These are phyloP conservation scores for Tothia fuscella DNA, from an alignment of 2,329 filamentous ascomycete genomes.

Conservation along the genomic window DNA sequence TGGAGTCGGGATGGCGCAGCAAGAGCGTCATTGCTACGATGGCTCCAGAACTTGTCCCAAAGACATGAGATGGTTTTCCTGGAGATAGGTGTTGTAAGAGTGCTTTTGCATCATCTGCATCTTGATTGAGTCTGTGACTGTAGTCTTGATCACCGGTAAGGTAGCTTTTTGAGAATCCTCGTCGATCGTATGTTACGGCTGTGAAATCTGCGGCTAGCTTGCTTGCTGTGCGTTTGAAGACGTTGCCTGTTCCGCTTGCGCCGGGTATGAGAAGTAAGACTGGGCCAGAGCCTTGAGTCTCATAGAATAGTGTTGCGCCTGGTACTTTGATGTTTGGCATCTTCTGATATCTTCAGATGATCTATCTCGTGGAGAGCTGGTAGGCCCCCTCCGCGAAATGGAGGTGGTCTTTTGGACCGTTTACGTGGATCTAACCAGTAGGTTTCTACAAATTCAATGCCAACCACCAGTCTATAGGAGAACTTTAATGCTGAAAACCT, in stretches of 20 bases:
- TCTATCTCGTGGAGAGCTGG: no score
- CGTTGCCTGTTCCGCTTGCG: constrained; percentile 18
- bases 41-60: constrained; percentile 15
- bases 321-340: constrained; percentile 16
- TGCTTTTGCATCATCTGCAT: constrained; percentile 20
- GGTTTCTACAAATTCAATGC: no score
- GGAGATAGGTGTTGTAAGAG: constrained; percentile 13
- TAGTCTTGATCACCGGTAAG: constrained; percentile 18
- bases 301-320: constrained; percentile 20
- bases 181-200: constrained; percentile 21
- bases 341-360: not conserved
- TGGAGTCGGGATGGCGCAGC: constrained; percentile 4
- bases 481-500: no score
- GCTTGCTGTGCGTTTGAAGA: constrained; percentile 17
- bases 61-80: constrained; percentile 10
- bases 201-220: constrained; percentile 18
- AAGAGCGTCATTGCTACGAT: constrained; percentile 13
- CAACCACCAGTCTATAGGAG: no score
- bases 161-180: constrained; percentile 16
- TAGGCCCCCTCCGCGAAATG: no score
- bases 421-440: no score
- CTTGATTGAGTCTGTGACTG: constrained; percentile 17
- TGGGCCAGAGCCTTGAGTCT: constrained; percentile 19
- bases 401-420: no score
- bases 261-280: constrained; percentile 22